Evolutionary conservation across 164 flowering plant genomes (phyloP).

Genomic region (Akebia trifoliata): DNA sequence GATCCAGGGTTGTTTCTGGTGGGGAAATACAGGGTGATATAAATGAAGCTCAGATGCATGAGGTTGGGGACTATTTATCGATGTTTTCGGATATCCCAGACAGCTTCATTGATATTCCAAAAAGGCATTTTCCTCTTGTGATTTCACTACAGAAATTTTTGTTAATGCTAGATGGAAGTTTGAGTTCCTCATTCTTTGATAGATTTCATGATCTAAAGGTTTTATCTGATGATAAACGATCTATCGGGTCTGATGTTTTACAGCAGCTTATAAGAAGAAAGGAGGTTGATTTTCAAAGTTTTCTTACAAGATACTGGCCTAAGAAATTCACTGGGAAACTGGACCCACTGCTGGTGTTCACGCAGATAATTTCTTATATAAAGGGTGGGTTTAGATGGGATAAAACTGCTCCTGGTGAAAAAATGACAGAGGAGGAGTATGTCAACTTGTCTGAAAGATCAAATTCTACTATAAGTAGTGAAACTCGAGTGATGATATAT

Average conservation of each 20-base stretch:
- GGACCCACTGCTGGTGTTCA: neutral
- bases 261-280: neutral
- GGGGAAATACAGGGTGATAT: neutral
- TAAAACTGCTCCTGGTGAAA: neutral
- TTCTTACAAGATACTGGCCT: neutral
- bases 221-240: slow-evolving; percentile 10
- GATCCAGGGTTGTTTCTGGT: neutral
- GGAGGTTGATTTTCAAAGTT: neutral
- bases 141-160: slow-evolving; percentile 41
- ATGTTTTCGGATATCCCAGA: slow-evolving; percentile 26
- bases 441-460: neutral
- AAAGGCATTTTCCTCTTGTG: slow-evolving; percentile 32
- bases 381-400: slow-evolving; percentile 1
- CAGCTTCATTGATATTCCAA: slow-evolving; percentile 26
- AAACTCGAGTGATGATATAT: no score
- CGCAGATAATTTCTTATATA: neutral
- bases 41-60: slow-evolving; percentile 12
- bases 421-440: neutral
- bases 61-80: slow-evolving; percentile 4
- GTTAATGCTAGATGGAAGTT: slow-evolving; percentile 46
- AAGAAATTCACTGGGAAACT: neutral
- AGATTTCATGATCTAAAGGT: slow-evolving; percentile 21
- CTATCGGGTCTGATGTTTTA: neutral
- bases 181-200: slow-evolving; percentile 34
- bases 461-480: no score